These are phyloP conservation scores for Pyrenula massariospora DNA, from an alignment of 495 filamentous ascomycete species.

Conservation along the genomic window DNA sequence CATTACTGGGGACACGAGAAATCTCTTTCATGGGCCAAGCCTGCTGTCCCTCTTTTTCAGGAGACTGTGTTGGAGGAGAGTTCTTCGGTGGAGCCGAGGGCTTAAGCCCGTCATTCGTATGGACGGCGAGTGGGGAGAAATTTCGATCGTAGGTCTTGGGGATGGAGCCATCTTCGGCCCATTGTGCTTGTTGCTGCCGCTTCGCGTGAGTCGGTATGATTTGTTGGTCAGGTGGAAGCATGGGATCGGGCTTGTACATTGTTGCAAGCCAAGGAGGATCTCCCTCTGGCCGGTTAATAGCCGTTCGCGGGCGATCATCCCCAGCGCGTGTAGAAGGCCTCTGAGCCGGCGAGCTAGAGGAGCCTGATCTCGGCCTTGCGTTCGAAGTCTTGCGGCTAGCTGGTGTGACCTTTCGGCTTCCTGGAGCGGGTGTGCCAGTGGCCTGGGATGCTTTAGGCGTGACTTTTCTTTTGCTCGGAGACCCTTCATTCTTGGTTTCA, in stretches of 20 bases:
- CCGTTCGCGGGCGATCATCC: conserved; percentile 43
- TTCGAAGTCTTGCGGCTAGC: conserved; percentile 23
- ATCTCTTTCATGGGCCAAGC: neutral
- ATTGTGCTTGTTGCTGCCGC: conserved; percentile 84
- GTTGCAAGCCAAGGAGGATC: conserved; percentile 91
- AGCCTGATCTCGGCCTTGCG: conserved; percentile 17
- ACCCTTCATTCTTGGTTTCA: neutral
- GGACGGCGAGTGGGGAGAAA: conserved; percentile 63
- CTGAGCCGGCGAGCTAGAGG: conserved; percentile 28
- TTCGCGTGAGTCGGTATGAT: conserved; percentile 89
- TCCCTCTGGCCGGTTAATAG: conserved; percentile 73
- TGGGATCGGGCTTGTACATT: conserved; percentile 92
- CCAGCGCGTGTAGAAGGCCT: conserved; percentile 55
- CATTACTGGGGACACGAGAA: neutral
- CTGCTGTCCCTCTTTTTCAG: neutral
- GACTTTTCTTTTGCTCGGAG: neutral
- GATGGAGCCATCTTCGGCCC: conserved; percentile 80
- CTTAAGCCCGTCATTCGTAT: conserved; percentile 22
- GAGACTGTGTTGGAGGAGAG: conserved; percentile 8
- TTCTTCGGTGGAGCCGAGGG: conserved; percentile 2
- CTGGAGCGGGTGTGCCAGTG: conserved; percentile 28
- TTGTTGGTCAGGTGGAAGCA: conserved; percentile 89
- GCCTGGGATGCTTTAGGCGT: conserved; percentile 19
- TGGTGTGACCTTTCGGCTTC: conserved; percentile 29
- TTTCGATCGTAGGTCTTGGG: conserved; percentile 73